Evolutionary conservation across 2,329 filamentous ascomycete species (phyloP), one percentile per base, ranked within the genome.

Genomic region (Diaporthe aspalathi): DNA sequence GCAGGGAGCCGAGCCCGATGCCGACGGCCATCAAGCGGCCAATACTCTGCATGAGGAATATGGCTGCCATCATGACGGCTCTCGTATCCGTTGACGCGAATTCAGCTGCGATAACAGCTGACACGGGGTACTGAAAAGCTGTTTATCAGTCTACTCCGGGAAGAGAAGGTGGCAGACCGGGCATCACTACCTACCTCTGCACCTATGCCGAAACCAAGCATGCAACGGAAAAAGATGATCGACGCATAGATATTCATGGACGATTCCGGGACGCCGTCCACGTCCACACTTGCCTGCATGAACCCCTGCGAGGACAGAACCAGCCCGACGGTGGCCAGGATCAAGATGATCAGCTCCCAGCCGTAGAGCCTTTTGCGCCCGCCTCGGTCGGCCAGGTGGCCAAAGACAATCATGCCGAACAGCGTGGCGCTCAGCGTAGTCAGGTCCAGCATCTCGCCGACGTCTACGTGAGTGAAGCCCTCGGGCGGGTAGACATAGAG

Each of bases 101-200:
- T 53, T 80, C 78, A 0, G 77, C 77, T 1, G 76, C 75, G 22
- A 79, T 78, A 5, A 79, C 70, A 16, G 77, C 77, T 5, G 77
- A 78, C 35, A 80, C 69, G 2, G 78, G 78, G 49, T 78, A 79
- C 77, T 79, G 22, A 2, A 66, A 1, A 73, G n/a, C 4, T 50
- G 14, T 0, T 35, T 4, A 40, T 71, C 22, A 67, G 45, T 40
- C 16, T 53, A 40, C 2, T 45, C 1, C 1, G 22, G 11, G 9
- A 32, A 32, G 24, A 29, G 2, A 45, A 8, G 24, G 24, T 7
- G 16, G 11, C 17, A 47, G 40, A 3, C 9, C 5, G 45, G 17
- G 1, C 11, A 40, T 16, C 22, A 12, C 14, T 35, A 49, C 75
- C 52, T 63, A 76, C 77, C 72, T 76, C 77, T 12, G 78, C 77